Evolutionary conservation across 495 filamentous ascomycete genomes (phyloP).

Genomic region (Aspergillus taichungensis): DNA sequence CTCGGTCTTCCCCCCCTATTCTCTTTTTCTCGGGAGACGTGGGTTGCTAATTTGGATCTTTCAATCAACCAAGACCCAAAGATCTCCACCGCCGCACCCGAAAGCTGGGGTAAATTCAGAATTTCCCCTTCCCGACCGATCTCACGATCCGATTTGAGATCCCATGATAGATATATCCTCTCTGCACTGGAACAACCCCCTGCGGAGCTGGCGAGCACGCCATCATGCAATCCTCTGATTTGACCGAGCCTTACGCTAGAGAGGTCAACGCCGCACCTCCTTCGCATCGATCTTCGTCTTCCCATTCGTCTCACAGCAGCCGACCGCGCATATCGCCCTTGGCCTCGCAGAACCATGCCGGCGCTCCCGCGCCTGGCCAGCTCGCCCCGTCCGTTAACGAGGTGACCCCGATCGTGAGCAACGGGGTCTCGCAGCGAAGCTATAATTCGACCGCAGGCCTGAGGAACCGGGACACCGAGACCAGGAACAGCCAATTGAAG

Average conservation of each 20-base stretch:
- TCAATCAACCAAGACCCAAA: neutral
- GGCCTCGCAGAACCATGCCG: constrained; percentile 6
- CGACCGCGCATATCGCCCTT: constrained; percentile 10
- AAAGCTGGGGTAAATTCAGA: constrained; percentile 7
- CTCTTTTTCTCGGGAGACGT: too few species aligned
- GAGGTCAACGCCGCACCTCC: constrained; percentile 9
- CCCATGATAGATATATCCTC: too few species aligned
- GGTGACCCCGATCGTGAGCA: constrained; percentile 27
- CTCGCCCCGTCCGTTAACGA: constrained; percentile 17
- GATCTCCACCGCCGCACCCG: constrained; percentile 1
- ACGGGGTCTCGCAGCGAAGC: constrained; percentile 15
- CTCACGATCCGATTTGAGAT: too few species aligned
- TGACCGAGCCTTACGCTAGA: constrained; percentile 17
- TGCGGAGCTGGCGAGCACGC: constrained; percentile 22
- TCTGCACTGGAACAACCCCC: neutral
- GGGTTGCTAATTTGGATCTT: neutral
- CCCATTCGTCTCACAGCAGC: constrained; percentile 16
- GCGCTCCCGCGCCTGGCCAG: constrained; percentile 5
- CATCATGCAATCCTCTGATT: constrained; percentile 32
- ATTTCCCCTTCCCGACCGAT: too few species aligned
- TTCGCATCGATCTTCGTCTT: constrained; percentile 20
- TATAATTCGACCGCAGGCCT: constrained; percentile 29
- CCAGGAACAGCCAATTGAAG: constrained; percentile 4
- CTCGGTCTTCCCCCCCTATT: neutral
- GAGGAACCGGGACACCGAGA: constrained; percentile 9